Evolutionary conservation across 2,329 filamentous ascomycete genomes (phyloP).

Genomic region (Davidsoniella australis): DNA sequence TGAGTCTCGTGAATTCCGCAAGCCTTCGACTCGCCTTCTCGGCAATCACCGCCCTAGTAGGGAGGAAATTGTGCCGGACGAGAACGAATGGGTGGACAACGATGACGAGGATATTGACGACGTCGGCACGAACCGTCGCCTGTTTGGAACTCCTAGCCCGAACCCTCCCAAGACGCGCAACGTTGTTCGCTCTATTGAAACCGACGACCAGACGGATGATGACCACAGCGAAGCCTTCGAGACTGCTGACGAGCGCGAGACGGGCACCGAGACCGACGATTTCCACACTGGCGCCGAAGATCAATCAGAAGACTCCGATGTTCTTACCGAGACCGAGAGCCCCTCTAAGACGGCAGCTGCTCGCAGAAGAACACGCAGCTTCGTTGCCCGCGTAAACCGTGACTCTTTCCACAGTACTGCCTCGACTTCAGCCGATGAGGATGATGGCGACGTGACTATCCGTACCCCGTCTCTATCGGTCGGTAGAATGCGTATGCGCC

Average conservation of each 20-base stretch:
- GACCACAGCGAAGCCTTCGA: constrained; percentile 57
- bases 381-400: constrained; percentile 34
- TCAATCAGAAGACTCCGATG: constrained; percentile 45
- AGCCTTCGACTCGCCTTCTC: constrained; percentile 52
- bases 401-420: constrained; percentile 72
- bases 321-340: constrained; percentile 72
- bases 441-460: constrained; percentile 33
- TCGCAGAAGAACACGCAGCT: constrained; percentile 25
- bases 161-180: neutral
- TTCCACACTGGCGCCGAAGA: constrained; percentile 91
- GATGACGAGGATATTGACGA: constrained; percentile 22
- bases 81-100: constrained; percentile 83
- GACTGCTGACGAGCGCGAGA: constrained; percentile 47
- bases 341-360: constrained; percentile 26
- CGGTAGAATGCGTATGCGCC: constrained; percentile 53
- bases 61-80: constrained; percentile 65
- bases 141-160: constrained; percentile 11
- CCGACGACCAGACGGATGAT: constrained; percentile 40
- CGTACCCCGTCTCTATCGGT: constrained; percentile 46
- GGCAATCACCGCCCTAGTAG: constrained; percentile 57
- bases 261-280: constrained; percentile 70
- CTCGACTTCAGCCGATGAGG: constrained; percentile 68
- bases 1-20: constrained; percentile 58
- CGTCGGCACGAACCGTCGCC: constrained; percentile 3
- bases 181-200: constrained; percentile 1